Percentiles rank a stretch among this genome's conserved stretches.
phyloP scores from a whole-genome alignment of 1,284 basidiomycete species.

The Neolentinus lepideus region DNA sequence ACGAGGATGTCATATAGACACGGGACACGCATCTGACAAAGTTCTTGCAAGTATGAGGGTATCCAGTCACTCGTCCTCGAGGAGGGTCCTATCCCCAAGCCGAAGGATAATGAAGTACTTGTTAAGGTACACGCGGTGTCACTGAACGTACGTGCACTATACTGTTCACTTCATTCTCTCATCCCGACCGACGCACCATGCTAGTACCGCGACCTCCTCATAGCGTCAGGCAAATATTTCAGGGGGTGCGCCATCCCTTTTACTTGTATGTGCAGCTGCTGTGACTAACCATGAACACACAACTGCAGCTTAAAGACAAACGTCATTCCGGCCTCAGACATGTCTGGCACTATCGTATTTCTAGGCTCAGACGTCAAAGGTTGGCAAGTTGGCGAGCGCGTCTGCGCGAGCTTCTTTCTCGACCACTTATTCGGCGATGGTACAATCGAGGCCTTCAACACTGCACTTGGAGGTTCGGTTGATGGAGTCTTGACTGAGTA shows the following conservation, averaged over 20 bases:
- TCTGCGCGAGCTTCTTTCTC: constrained; percentile 21
- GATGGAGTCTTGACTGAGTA: constrained; percentile 10
- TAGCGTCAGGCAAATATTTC: constrained; percentile 13
- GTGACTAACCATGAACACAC: background rate
- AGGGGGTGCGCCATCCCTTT: background rate
- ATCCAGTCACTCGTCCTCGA: constrained; percentile 24
- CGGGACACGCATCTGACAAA: background rate
- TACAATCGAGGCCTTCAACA: constrained; percentile 5
- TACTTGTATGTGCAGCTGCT: too few relatives aligned
- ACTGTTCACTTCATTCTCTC: background rate
- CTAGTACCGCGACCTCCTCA: constrained; percentile 18
- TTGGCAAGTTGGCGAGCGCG: constrained; percentile 33
- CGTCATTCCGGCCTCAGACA: constrained; percentile 28
- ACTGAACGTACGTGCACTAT: constrained; percentile 14
- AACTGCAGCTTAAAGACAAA: constrained; percentile 8
- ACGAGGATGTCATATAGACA: background rate
- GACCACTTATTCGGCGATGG: constrained; percentile 16
- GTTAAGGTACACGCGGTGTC: constrained; percentile 25
- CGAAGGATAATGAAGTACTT: constrained; percentile 15
- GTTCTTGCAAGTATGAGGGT: constrained; percentile 16
- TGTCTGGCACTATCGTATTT: constrained; percentile 30
- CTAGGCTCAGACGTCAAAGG: constrained; percentile 24
- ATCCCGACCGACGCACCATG: background rate
- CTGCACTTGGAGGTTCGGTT: constrained; percentile 4
- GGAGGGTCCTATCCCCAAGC: constrained; percentile 21